Conservation (phyloP, 345 rosid genomes). For the Heritiera littoralis region DNA sequence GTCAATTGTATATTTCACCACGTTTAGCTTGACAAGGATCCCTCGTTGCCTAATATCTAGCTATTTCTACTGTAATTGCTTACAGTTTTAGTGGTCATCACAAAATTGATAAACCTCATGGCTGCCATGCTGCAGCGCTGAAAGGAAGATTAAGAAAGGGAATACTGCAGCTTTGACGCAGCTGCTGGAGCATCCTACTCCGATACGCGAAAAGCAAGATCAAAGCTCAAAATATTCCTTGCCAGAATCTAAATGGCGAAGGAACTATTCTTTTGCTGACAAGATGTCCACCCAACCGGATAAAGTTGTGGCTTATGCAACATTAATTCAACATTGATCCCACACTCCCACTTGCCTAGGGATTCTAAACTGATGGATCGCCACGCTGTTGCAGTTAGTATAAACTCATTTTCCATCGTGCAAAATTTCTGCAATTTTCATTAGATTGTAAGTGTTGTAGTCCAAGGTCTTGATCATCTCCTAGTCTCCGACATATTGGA, state of each 20-base stretch:
- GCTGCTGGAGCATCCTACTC: neutral
- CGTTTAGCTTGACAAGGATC: neutral
- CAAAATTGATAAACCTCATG: neutral
- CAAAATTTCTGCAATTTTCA: neutral
- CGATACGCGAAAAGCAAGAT: neutral
- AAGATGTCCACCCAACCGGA: neutral
- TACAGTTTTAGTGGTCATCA: neutral
- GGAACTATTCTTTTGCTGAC: neutral
- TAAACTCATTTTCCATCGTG: neutral
- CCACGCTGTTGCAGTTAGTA: neutral
- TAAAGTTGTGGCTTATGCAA: neutral
- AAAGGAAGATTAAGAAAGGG: neutral
- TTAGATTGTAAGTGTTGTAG: neutral
- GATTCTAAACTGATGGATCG: neutral
- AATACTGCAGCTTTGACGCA: neutral
- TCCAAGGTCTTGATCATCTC: neutral
- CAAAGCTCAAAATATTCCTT: neutral
- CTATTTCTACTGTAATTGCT: neutral
- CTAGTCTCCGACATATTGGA: neutral
- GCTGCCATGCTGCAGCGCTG: neutral
- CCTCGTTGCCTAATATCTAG: too few species aligned
- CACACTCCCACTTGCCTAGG: conserved; percentile 2
- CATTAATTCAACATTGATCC: neutral
- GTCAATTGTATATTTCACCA: neutral
- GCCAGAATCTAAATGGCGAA: neutral